Evolutionary conservation across 306 rosid genomes (phyloP).

Genomic region (Castanea sativa): DNA sequence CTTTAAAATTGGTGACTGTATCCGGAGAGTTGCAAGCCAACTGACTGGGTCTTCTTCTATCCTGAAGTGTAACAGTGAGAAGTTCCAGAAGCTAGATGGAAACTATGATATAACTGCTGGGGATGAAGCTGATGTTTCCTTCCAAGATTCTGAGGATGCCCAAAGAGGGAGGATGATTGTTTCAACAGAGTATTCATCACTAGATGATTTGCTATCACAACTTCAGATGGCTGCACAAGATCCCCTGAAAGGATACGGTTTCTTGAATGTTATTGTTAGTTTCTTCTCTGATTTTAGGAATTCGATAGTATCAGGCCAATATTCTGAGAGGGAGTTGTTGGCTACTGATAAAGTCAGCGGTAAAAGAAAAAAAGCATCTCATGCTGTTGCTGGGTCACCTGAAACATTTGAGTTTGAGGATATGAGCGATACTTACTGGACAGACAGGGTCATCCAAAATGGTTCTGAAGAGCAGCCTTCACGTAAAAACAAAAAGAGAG

Average conservation of each 20-base stretch:
- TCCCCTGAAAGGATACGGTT: slow-evolving; percentile 50
- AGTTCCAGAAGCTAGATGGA: slow-evolving; percentile 53
- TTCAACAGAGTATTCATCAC: slow-evolving; percentile 59
- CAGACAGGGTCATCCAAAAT: slow-evolving; percentile 86
- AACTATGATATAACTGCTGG: slow-evolving; percentile 31
- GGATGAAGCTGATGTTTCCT: slow-evolving; percentile 39
- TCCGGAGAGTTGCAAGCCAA: slow-evolving; percentile 93
- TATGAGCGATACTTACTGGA: slow-evolving; percentile 95
- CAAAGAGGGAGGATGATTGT: slow-evolving; percentile 32
- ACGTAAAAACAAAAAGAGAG: slow-evolving; percentile 52
- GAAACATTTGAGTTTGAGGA: slow-evolving; percentile 93
- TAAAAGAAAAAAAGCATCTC: slow-evolving; percentile 54
- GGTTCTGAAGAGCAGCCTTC: slow-evolving; percentile 71
- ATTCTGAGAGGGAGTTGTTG: slow-evolving; percentile 37
- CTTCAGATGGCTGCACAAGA: slow-evolving; percentile 66
- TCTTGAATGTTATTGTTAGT: slow-evolving; percentile 43
- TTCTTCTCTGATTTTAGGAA: slow-evolving; percentile 91
- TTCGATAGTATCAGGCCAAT: slow-evolving; percentile 43
- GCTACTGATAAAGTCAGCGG: slow-evolving; percentile 38
- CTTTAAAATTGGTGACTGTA: slow-evolving; percentile 87
- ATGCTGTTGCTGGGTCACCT: slow-evolving; percentile 39
- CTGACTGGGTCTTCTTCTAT: slow-evolving; percentile 61
- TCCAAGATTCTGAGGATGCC: slow-evolving; percentile 48
- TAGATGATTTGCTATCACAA: slow-evolving; percentile 63
- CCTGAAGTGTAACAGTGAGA: slow-evolving; percentile 50